Conservation (phyloP, 2,329 filamentous ascomycete species). For the Fusarium odoratissimum region DNA sequence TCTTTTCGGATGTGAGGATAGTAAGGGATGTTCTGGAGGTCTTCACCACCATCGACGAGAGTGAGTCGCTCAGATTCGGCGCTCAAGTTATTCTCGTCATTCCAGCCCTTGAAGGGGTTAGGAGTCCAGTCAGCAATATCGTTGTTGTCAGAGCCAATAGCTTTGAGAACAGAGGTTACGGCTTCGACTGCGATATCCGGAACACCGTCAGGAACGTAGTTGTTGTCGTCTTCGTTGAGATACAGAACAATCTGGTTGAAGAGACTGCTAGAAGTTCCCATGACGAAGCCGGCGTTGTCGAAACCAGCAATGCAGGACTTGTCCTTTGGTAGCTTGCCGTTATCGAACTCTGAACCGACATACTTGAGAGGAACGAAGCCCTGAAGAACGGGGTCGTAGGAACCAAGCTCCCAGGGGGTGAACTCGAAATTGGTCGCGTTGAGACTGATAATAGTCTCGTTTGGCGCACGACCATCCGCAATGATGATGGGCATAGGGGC, state of each 20-base stretch:
- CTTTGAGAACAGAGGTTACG: conserved; percentile 61
- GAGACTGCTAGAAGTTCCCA: conserved; percentile 83
- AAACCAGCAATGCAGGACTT: conserved; percentile 70
- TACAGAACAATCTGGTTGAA: conserved; percentile 81
- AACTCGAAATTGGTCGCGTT: conserved; percentile 75
- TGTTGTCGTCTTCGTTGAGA: conserved; percentile 63
- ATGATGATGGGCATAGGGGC: conserved; percentile 63
- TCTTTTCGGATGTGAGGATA: conserved; percentile 67
- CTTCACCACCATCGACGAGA: conserved; percentile 84
- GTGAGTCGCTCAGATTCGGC: conserved; percentile 67
- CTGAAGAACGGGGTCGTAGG: conserved; percentile 68
- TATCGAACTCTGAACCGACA: conserved; percentile 68
- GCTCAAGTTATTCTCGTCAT: conserved; percentile 57
- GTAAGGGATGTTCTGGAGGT: conserved; percentile 82
- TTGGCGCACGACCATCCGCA: conserved; percentile 60
- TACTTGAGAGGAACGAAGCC: conserved; percentile 71
- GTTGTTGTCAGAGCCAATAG: conserved; percentile 70
- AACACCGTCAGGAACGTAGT: conserved; percentile 63
- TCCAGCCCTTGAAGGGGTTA: conserved; percentile 69
- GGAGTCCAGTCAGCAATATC: conserved; percentile 79
- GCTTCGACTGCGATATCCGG: conserved; percentile 56
- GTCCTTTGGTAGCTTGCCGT: conserved; percentile 59
- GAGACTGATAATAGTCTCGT: conserved; percentile 56
- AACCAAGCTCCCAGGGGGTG: conserved; percentile 74
- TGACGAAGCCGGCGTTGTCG: conserved; percentile 82